Conservation (phyloP, 73 alveolate species). For the Tetrahymena elliotti region DNA sequence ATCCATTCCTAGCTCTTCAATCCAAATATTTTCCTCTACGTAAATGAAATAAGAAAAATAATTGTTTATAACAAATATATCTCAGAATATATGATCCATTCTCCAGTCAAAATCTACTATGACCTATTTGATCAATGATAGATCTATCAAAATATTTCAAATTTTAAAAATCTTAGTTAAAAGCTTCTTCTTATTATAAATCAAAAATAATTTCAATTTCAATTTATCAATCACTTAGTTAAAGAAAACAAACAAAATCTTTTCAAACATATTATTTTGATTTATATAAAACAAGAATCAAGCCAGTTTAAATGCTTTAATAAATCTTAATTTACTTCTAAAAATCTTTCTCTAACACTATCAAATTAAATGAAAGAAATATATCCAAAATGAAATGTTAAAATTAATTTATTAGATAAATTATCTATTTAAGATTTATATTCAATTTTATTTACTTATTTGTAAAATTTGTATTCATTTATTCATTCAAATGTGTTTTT, state of each 20-base stretch:
- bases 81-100: not conserved
- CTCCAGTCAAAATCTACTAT: not conserved
- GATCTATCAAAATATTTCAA: not conserved
- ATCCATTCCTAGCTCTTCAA: not conserved
- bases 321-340: too few species aligned
- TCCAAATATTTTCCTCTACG: not conserved
- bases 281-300: not conserved
- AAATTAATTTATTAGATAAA: too few species aligned
- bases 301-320: not conserved
- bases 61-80: not conserved
- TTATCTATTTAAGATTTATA: too few species aligned
- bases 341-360: not conserved
- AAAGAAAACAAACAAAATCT: not conserved
- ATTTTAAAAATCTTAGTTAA: too few species aligned
- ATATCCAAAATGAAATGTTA: not conserved
- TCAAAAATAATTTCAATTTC: too few species aligned
- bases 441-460: too few species aligned
- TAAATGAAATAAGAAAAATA: not conserved
- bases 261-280: too few species aligned
- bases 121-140: not conserved
- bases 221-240: not conserved
- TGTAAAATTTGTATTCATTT: not conserved
- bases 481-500: too few species aligned
- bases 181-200: not conserved
- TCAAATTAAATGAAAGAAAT: not conserved